Base-by-base conservation (phyloP, 1,284 basidiomycete species). In the Pisolithus thermaeus region DNA sequence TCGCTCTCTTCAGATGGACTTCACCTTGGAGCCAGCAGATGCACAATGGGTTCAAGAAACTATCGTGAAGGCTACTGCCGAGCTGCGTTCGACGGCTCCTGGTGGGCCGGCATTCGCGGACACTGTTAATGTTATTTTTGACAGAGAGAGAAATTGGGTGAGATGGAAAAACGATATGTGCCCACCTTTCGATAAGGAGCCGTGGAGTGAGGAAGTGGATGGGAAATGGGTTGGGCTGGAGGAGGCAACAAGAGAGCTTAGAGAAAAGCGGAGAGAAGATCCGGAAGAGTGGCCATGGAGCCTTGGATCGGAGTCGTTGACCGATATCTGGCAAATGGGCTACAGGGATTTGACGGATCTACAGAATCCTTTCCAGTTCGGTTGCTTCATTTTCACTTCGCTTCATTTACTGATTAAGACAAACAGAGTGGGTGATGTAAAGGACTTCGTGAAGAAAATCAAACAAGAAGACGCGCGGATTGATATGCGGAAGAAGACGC, bases 61-160 rank as follows among this genome's bases (percentile, higher is more conserved):
- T 1, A 73, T 82, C 44, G 70, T 66, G 46, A 85, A 82, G 59
- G 77, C 79, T 0, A 76, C 77, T 39, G 86, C 87, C 41, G 88
- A 91, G 65, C 70, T 90, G 28, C 76, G 80, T 22, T 82, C 84
- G 58, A 90, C 88, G 1, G 74, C 83, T 12, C 88, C 89, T 0
- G 83, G 80, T 55, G 89, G 89, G 2, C 77, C 84, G 18, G 73
- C 75, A 22, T 90, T 92, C 63, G 76, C 84, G 6, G 87, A 90
- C 25, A 87, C 87, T 0, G 81, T 87, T 35, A 71, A 65, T 43
- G 73, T 77, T 7, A 83, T 92, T 20, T 71, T 92, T 7, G 84
- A 89, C 57, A 76, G 90, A 43, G 90, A 93, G 67, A 83, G 81
- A 65, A 91, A 90, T 60, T 93, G 90, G 90, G 80, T 92, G 7